Evolutionary conservation across 257 asterid genomes (phyloP).

Genomic region (Parsonsia alboflavescens): DNA sequence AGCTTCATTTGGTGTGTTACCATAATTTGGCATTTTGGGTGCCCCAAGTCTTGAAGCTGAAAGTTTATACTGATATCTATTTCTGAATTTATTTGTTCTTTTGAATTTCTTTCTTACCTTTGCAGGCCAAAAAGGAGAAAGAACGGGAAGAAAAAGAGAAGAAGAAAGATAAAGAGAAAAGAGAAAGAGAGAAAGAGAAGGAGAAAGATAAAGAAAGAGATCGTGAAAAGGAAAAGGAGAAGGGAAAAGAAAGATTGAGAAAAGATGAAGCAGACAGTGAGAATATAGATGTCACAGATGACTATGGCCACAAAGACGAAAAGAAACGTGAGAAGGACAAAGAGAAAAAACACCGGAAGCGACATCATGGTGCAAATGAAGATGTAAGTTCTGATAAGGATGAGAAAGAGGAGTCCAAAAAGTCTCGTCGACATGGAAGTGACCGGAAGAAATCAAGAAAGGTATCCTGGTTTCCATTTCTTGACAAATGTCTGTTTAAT

Average conservation of each 20-base stretch:
- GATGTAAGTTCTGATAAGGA: slow-evolving; percentile 84
- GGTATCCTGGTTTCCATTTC: slow-evolving; percentile 30
- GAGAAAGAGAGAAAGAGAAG: slow-evolving; percentile 35
- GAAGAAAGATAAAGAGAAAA: slow-evolving; percentile 54
- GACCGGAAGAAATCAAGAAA: slow-evolving; percentile 96
- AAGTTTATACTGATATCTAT: background rate
- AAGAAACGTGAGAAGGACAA: slow-evolving; percentile 71
- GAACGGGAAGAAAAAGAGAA: slow-evolving; percentile 84
- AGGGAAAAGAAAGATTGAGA: slow-evolving; percentile 56
- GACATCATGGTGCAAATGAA: slow-evolving; percentile 69
- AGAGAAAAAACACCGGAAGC: slow-evolving; percentile 83
- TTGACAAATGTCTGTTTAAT: background rate
- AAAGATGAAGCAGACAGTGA: slow-evolving; percentile 63
- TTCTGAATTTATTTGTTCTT: background rate
- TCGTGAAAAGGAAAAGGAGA: slow-evolving; percentile 63
- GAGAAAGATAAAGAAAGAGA: slow-evolving; percentile 50
- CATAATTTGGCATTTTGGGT: background rate
- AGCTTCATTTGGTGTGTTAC: background rate
- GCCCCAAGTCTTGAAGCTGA: background rate
- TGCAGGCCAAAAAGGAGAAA: slow-evolving; percentile 78
- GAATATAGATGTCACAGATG: slow-evolving; percentile 43
- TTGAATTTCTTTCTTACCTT: slow-evolving; percentile 5
- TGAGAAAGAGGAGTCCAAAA: slow-evolving; percentile 73
- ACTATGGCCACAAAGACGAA: slow-evolving; percentile 65
- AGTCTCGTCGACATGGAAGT: slow-evolving; percentile 77